Conservation (phyloP, 805 yeast genomes). For the Candida insectalens region DNA sequence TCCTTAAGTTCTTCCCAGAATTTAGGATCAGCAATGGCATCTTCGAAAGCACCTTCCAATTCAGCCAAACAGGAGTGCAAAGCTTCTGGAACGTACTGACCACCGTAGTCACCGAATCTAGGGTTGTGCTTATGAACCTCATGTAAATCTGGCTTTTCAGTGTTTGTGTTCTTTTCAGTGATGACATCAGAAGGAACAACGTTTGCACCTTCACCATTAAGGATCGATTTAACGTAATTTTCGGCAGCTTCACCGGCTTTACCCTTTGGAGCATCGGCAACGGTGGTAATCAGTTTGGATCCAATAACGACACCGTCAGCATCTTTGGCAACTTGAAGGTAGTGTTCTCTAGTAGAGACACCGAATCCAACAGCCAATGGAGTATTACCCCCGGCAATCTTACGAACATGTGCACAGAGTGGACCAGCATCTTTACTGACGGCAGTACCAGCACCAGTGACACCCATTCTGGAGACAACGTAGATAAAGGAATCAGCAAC, state of each 20-base stretch:
- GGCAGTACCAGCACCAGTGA: conserved; percentile 78
- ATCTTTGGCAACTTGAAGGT: conserved; percentile 59
- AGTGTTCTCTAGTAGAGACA: conserved; percentile 89
- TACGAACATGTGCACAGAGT: conserved; percentile 67
- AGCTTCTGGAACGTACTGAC: conserved; percentile 97
- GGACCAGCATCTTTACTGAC: conserved; percentile 55
- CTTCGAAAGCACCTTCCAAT: conserved; percentile 79
- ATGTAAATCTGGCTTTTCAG: conserved; percentile 26
- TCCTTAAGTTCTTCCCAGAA: conserved; percentile 91
- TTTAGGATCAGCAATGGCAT: conserved; percentile 76
- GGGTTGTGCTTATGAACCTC: conserved; percentile 64
- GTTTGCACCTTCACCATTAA: conserved; percentile 43
- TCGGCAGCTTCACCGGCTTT: conserved; percentile 54
- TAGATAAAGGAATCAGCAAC: conserved; percentile 95
- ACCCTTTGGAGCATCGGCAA: conserved; percentile 56
- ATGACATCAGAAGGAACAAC: conserved; percentile 15
- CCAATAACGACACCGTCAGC: conserved; percentile 98
- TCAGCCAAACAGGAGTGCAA: conserved; percentile 85
- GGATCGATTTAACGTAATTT: conserved; percentile 57
- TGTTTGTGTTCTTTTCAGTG: conserved; percentile 10
- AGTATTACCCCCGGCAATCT: conserved; percentile 57
- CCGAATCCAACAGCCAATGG: conserved; percentile 97
- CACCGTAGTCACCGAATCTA: conserved; percentile 92
- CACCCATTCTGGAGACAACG: conserved; percentile 96
- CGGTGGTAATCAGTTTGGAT: conserved; percentile 63